Evolutionary conservation across 1,284 basidiomycete species (phyloP).

Genomic region (Salmacisia buchloeana): DNA sequence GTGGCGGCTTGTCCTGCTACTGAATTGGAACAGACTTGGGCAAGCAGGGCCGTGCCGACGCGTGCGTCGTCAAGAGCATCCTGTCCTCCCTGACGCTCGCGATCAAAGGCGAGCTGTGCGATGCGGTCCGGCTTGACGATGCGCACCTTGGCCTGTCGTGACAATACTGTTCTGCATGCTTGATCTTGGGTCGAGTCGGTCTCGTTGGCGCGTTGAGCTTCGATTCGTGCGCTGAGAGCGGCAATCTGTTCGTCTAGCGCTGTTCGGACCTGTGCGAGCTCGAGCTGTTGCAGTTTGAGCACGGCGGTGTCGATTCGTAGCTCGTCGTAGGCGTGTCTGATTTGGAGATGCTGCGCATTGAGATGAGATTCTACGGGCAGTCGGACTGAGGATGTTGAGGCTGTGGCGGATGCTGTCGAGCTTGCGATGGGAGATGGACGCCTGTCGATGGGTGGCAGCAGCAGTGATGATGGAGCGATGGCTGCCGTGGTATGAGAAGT

Average conservation of each 20-base stretch:
- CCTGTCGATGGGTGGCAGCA: neutral
- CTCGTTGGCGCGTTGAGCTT: neutral
- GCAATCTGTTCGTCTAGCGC: neutral
- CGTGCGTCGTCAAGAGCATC: no score
- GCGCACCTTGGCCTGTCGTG: neutral
- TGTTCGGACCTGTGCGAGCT: neutral
- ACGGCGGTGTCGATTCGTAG: neutral
- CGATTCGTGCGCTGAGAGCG: neutral
- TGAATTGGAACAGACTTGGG: neutral
- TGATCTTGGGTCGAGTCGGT: neutral
- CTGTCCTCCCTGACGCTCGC: neutral
- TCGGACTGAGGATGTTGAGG: neutral
- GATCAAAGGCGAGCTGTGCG: constrained; percentile 5
- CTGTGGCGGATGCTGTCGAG: neutral
- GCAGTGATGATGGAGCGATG: neutral
- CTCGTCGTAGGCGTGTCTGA: neutral
- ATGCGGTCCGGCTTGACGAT: neutral
- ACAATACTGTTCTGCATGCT: no score
- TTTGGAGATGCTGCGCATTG: neutral
- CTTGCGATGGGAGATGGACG: neutral
- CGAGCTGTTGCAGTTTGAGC: neutral
- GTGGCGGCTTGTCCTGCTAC: neutral
- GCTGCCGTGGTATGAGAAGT: neutral
- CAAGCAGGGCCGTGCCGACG: neutral
- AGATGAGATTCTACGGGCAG: neutral